phyloP scores from a whole-genome alignment of 768 basidiomycete species.

The Solioccasus polychromus region DNA sequence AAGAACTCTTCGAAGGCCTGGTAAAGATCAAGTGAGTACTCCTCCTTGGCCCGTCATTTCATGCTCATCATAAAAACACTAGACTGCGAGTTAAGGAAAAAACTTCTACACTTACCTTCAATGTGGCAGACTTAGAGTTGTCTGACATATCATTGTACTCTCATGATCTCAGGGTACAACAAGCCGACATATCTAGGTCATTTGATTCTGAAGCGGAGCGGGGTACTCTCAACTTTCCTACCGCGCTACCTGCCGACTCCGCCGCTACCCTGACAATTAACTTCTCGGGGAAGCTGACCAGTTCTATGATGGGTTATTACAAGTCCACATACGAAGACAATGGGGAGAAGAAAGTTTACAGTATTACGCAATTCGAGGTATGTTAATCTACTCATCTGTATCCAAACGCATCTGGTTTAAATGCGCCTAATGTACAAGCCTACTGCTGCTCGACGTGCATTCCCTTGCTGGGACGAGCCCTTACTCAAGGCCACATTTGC shows the following conservation, averaged over 20 bases:
- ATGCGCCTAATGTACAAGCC: constrained; percentile 44
- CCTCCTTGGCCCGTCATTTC: not conserved
- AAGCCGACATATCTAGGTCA: constrained; percentile 42
- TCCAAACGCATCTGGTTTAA: not conserved
- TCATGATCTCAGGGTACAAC: constrained; percentile 49
- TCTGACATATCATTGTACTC: constrained; percentile 55
- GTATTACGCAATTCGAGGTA: constrained; percentile 89
- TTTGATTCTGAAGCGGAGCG: constrained; percentile 66
- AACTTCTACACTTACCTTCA: constrained; percentile 62
- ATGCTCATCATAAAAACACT: not conserved
- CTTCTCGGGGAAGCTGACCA: constrained; percentile 67
- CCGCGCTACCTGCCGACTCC: constrained; percentile 59
- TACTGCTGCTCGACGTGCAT: constrained; percentile 77
- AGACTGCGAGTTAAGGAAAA: constrained; percentile 65
- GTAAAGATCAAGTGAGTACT: constrained; percentile 59
- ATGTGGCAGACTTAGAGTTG: constrained; percentile 59
- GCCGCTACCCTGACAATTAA: constrained; percentile 67
- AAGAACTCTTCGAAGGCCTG: constrained; percentile 72
- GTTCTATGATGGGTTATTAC: constrained; percentile 83
- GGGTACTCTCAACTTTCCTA: constrained; percentile 56
- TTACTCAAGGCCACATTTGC: constrained; percentile 80
- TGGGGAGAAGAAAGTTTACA: constrained; percentile 63
- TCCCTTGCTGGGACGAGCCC: constrained; percentile 95
- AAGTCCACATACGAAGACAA: constrained; percentile 60
- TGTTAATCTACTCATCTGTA: constrained; percentile 3